Evolutionary conservation across 768 basidiomycete genomes (phyloP).

Genomic region (Suillus lakei): DNA sequence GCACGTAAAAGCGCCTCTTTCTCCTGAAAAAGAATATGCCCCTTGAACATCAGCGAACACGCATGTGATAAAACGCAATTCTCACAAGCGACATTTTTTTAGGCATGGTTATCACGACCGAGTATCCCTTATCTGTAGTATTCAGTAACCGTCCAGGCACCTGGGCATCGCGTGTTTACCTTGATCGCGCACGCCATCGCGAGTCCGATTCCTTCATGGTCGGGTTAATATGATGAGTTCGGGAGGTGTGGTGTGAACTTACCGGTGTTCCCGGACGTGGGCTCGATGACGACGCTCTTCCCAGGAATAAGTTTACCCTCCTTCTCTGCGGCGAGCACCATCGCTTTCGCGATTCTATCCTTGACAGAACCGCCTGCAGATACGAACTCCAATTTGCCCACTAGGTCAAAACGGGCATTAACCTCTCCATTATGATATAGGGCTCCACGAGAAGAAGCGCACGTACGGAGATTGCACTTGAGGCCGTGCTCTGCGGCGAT

Average conservation of each 20-base stretch:
- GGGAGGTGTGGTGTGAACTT: too few relatives aligned
- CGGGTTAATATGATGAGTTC: too few relatives aligned
- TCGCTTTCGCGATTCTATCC: conserved; percentile 94
- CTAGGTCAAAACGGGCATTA: conserved; percentile 40
- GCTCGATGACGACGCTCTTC: conserved; percentile 91
- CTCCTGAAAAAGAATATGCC: conserved; percentile 51
- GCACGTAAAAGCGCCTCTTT: conserved; percentile 93
- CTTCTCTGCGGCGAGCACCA: conserved; percentile 93
- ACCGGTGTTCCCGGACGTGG: conserved; percentile 97
- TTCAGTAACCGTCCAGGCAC: conserved; percentile 56
- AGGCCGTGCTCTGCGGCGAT: conserved; percentile 75
- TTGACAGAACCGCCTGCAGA: conserved; percentile 95
- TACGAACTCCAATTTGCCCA: conserved; percentile 90
- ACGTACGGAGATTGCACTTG: conserved; percentile 88
- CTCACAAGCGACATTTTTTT: conserved; percentile 91
- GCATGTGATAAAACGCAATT: background rate
- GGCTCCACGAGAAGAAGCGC: background rate
- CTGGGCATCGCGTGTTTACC: conserved; percentile 48
- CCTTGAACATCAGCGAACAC: background rate
- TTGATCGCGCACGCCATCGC: conserved; percentile 94
- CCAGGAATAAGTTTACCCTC: conserved; percentile 87
- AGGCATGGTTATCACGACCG: conserved; percentile 87
- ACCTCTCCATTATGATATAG: background rate
- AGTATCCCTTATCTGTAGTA: conserved; percentile 89
- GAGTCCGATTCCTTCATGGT: conserved; percentile 94